Evolutionary conservation across 371 early-diverging fungal genomes (phyloP).

Genomic region (Globomyces sp.): DNA sequence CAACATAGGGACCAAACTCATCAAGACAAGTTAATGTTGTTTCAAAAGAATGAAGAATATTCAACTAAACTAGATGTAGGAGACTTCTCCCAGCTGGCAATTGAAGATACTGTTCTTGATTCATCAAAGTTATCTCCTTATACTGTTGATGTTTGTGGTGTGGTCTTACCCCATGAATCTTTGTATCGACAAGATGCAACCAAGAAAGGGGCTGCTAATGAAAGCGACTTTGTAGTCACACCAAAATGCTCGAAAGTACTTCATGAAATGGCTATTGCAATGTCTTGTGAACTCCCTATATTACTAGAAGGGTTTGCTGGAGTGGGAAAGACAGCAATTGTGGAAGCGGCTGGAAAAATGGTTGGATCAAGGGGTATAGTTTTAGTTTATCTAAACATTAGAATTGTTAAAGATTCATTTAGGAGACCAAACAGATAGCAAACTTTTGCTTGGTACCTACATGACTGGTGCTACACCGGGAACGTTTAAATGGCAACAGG

Average conservation of each 20-base stretch:
- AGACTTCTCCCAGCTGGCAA: no score
- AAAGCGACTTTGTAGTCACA: neutral
- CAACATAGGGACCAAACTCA: no score
- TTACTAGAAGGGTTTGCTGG: conserved; percentile 93
- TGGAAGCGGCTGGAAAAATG: conserved; percentile 84
- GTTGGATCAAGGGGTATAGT: conserved; percentile 46
- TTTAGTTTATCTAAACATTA: conserved; percentile 10
- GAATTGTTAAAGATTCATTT: conserved; percentile 95
- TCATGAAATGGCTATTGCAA: conserved; percentile 50
- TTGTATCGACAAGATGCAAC: neutral
- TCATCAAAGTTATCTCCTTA: conserved; percentile 9
- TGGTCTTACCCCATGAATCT: conserved; percentile 42
- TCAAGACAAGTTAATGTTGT: no score
- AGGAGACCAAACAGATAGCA: conserved; percentile 98
- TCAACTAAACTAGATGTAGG: no score
- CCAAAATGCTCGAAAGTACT: neutral
- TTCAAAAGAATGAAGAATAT: no score
- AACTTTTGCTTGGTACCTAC: conserved; percentile 96
- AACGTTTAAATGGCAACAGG: conserved; percentile 94
- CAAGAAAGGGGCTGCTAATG: neutral
- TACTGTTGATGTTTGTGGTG: conserved; percentile 65
- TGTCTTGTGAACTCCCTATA: conserved; percentile 82
- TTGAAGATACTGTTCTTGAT: no score
- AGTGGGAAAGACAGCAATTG: conserved; percentile 91
- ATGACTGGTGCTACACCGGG: conserved; percentile 91